phyloP scores from a whole-genome alignment of 2,329 filamentous ascomycete genomes.

The Fusarium protoensiforme region DNA sequence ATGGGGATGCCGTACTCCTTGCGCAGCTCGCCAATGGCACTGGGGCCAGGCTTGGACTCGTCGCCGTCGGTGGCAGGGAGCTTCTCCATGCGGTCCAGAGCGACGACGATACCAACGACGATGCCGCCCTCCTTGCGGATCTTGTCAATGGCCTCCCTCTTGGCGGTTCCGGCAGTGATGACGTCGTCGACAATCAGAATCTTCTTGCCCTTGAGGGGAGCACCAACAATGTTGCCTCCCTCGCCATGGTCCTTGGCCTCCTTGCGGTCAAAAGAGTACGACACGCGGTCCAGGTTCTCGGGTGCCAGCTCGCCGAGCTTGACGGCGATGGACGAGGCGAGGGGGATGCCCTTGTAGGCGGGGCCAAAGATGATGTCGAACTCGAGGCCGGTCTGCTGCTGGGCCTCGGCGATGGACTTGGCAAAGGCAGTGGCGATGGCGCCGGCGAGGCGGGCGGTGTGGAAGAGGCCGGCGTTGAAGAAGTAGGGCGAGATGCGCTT shows the following conservation, averaged over 20 bases:
- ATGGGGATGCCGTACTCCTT: slow-evolving; percentile 88
- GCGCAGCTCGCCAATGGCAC: slow-evolving; percentile 86
- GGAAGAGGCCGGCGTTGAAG: slow-evolving; percentile 95
- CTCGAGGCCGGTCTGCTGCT: slow-evolving; percentile 56
- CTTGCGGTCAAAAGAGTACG: slow-evolving; percentile 95
- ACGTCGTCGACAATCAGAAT: slow-evolving; percentile 96
- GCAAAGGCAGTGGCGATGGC: slow-evolving; percentile 88
- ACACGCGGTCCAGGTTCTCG: slow-evolving; percentile 73
- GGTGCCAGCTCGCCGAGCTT: slow-evolving; percentile 79
- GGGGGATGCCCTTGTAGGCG: slow-evolving; percentile 96
- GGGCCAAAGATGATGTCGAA: slow-evolving; percentile 94
- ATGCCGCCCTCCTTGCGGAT: slow-evolving; percentile 87
- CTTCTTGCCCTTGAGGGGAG: slow-evolving; percentile 83
- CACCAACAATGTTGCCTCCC: slow-evolving; percentile 91
- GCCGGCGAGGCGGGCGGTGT: slow-evolving; percentile 80
- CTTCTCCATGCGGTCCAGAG: slow-evolving; percentile 89
- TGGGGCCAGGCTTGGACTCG: slow-evolving; percentile 75
- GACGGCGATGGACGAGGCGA: slow-evolving; percentile 81
- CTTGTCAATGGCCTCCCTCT: slow-evolving; percentile 90
- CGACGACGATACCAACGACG: slow-evolving; percentile 88
- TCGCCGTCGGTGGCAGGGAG: slow-evolving; percentile 73
- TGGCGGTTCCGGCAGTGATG: slow-evolving; percentile 93
- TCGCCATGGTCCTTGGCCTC: slow-evolving; percentile 97
- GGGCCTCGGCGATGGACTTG: slow-evolving; percentile 65
- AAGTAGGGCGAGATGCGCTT: slow-evolving; percentile 94